Evolutionary conservation across 768 basidiomycete genomes (phyloP).

Genomic region (Candolleomyces aberdarensis): DNA sequence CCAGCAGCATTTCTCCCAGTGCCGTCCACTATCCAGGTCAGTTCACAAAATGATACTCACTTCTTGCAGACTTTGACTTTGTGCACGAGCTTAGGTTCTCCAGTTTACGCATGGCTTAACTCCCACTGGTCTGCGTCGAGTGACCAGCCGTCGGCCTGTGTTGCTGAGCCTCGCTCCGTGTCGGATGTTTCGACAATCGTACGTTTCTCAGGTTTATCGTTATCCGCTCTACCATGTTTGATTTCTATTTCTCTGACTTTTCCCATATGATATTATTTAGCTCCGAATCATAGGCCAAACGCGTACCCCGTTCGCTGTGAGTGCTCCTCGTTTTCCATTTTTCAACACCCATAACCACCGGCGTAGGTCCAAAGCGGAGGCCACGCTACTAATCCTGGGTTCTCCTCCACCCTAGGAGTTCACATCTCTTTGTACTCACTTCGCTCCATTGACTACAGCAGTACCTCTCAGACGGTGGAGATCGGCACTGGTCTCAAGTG

Average conservation of each 20-base stretch:
- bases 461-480: slow-evolving; percentile 32
- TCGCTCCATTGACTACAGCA: slow-evolving; percentile 39
- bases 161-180: not conserved
- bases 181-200: not conserved
- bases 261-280: not conserved
- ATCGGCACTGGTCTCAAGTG: slow-evolving; percentile 51
- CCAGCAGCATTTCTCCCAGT: not conserved
- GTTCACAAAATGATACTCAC: not conserved
- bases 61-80: not conserved
- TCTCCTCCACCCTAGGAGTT: slow-evolving; percentile 58
- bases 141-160: not conserved
- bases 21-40: not conserved
- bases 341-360: not conserved
- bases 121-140: not conserved
- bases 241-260: not conserved
- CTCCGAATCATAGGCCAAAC: slow-evolving; percentile 20
- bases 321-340: not conserved
- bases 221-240: slow-evolving; percentile 10
- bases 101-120: too few species aligned
- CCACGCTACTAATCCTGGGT: slow-evolving; percentile 50
- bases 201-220: not conserved
- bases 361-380: slow-evolving; percentile 60
- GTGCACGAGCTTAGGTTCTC: not conserved
- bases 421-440: slow-evolving; percentile 56
- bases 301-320: slow-evolving; percentile 49